phyloP scores from a whole-genome alignment of 2,329 filamentous ascomycete species.

The Biscogniauxia mediterranea region DNA sequence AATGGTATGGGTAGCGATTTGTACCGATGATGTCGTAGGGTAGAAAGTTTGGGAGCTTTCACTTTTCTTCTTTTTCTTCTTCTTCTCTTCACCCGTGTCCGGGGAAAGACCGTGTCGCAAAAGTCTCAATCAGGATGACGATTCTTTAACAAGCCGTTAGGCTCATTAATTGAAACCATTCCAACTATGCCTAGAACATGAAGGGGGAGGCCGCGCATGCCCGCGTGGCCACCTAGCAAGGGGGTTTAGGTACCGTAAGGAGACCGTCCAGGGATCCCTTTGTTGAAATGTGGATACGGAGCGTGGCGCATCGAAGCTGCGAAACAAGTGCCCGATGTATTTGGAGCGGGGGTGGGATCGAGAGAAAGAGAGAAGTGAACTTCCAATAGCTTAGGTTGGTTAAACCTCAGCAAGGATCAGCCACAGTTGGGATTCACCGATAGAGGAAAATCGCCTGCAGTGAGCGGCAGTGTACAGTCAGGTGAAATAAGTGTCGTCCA shows the following conservation, averaged over 20 bases:
- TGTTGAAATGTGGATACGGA: conserved; percentile 1
- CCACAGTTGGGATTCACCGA: neutral
- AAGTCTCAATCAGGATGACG: conserved; percentile 9
- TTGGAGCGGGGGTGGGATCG: neutral
- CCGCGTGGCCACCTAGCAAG: neutral
- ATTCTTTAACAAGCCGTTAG: conserved; percentile 7
- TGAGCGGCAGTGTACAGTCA: too few species aligned
- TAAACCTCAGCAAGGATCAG: neutral
- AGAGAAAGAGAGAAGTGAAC: neutral
- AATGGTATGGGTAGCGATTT: neutral
- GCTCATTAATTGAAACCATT: conserved; percentile 4
- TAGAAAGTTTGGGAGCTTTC: neutral
- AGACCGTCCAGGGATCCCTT: neutral
- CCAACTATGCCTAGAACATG: neutral
- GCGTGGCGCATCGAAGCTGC: conserved; percentile 1
- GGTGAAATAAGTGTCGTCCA: too few species aligned
- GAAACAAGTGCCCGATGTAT: neutral
- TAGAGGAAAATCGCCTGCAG: neutral
- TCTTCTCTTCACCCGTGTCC: neutral
- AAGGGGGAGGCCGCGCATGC: neutral
- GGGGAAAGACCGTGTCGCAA: conserved; percentile 5
- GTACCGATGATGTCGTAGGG: neutral
- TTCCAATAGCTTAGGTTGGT: neutral
- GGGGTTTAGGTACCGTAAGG: neutral
- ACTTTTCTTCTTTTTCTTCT: neutral